Percentiles rank a stretch among this genome's conserved stretches.
phyloP scores from a whole-genome alignment of 371 early-diverging fungal species.

The Dinochytrium kinnereticum region DNA sequence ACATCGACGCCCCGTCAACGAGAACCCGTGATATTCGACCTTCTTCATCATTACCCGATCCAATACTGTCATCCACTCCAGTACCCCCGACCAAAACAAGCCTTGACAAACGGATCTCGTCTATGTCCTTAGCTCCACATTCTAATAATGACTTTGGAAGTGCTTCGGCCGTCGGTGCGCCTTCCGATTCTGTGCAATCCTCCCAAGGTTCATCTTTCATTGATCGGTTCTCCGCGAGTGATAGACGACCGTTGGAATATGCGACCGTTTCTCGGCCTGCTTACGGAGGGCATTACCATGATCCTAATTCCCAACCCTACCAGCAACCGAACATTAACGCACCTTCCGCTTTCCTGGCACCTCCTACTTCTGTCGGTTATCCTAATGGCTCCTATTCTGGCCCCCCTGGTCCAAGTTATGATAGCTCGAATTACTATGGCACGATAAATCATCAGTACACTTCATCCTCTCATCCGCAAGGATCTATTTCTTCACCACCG shows the following conservation, averaged over 20 bases:
- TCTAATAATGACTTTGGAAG: background rate
- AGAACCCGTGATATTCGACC: background rate
- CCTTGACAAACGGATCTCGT: background rate
- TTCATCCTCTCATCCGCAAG: too few species aligned
- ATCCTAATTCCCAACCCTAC: background rate
- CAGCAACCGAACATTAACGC: background rate
- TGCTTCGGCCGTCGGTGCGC: background rate
- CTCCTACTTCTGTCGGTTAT: background rate
- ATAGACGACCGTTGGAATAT: background rate
- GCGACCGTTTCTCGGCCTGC: background rate
- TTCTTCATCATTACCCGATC: too few species aligned
- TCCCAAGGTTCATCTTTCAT: background rate
- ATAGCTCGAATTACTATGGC: background rate
- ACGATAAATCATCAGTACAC: background rate
- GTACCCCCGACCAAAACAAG: background rate
- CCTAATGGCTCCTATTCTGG: background rate
- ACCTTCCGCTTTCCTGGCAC: too few species aligned
- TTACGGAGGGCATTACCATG: background rate
- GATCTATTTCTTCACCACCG: too few species aligned
- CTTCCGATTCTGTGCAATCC: background rate
- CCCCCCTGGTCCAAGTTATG: too few species aligned
- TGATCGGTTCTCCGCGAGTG: background rate
- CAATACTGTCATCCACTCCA: background rate
- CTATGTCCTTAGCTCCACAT: background rate
- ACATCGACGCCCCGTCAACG: background rate